A percentile compares a stretch with the other conserved stretches of the same genome.
phyloP scores from a whole-genome alignment of 1,284 basidiomycete genomes.

The Rhodotorula sp. region DNA sequence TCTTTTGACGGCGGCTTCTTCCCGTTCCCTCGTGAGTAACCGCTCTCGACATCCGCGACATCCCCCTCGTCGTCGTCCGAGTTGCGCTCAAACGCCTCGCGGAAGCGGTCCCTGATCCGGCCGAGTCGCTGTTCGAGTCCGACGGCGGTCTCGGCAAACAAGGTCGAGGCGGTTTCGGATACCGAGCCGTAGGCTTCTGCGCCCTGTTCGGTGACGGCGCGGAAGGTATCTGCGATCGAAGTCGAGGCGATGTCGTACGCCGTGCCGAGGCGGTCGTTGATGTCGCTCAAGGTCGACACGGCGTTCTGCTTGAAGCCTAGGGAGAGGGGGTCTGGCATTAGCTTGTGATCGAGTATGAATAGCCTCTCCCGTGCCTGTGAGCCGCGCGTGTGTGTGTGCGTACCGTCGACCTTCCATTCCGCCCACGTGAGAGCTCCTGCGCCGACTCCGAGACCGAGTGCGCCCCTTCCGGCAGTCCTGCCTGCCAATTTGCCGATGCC shows the following conservation, averaged over 20 bases:
- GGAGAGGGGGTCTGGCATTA: conserved; percentile 3
- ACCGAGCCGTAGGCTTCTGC: conserved; percentile 14
- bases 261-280: conserved; percentile 28
- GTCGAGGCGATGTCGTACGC: conserved; percentile 28
- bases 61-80: background rate
- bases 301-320: conserved; percentile 38
- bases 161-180: conserved; percentile 21
- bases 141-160: conserved; percentile 22
- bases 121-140: conserved; percentile 18
- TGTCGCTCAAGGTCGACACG: conserved; percentile 15
- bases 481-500: conserved; percentile 36
- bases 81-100: conserved; percentile 24
- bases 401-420: conserved; percentile 90
- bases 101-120: conserved; percentile 11
- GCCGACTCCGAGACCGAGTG: conserved; percentile 56
- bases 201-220: conserved; percentile 9
- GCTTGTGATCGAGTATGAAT: background rate
- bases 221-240: conserved; percentile 13
- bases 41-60: background rate
- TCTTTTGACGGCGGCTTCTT: background rate
- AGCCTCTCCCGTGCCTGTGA: background rate
- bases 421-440: conserved; percentile 88
- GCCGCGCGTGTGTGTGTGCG: conserved; percentile 44
- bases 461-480: conserved; percentile 33
- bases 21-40: background rate